A percentile compares a stretch with the other conserved stretches of the same genome.
phyloP scores from a whole-genome alignment of 2,329 filamentous ascomycete genomes.

The Aspergillus phoenicis region DNA sequence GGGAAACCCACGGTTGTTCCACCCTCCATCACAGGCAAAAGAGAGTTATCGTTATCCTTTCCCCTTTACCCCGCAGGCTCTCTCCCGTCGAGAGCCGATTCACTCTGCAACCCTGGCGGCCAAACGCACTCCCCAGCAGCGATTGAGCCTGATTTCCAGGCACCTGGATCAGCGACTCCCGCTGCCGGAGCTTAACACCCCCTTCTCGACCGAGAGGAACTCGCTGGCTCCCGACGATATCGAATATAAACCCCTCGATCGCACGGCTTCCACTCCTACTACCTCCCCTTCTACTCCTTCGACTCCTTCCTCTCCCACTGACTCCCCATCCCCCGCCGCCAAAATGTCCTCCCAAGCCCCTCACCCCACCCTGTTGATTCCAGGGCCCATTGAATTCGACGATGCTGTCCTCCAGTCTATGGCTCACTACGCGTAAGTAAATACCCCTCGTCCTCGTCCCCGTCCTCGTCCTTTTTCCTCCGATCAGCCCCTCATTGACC shows the following conservation, averaged over 20 bases:
- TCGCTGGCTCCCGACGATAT: constrained; percentile 56
- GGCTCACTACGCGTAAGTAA: constrained; percentile 72
- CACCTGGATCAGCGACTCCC: constrained; percentile 59
- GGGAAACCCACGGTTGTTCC: constrained; percentile 8
- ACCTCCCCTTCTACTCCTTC: constrained; percentile 17
- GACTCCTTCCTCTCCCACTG: constrained; percentile 8
- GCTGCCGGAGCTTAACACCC: constrained; percentile 63
- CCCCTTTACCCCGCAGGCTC: constrained; percentile 31
- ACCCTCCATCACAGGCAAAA: constrained; percentile 12
- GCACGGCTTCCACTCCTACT: constrained; percentile 30
- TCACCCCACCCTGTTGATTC: constrained; percentile 82
- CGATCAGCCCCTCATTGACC: not conserved
- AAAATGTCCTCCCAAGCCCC: constrained; percentile 62
- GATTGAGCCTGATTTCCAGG: constrained; percentile 62
- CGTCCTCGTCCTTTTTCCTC: constrained; percentile 11
- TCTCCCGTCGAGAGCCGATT: constrained; percentile 36
- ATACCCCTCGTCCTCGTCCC: constrained; percentile 11
- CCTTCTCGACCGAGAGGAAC: constrained; percentile 62
- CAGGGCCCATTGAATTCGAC: constrained; percentile 96
- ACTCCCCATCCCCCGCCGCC: constrained; percentile 28
- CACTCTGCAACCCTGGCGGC: constrained; percentile 49
- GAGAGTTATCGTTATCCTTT: constrained; percentile 8
- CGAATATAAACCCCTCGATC: constrained; percentile 51
- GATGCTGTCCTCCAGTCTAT: constrained; percentile 94
- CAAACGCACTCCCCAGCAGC: constrained; percentile 50